Evolutionary conservation across 2,329 filamentous ascomycete species (phyloP).

Genomic region (Apiospora arundinis): DNA sequence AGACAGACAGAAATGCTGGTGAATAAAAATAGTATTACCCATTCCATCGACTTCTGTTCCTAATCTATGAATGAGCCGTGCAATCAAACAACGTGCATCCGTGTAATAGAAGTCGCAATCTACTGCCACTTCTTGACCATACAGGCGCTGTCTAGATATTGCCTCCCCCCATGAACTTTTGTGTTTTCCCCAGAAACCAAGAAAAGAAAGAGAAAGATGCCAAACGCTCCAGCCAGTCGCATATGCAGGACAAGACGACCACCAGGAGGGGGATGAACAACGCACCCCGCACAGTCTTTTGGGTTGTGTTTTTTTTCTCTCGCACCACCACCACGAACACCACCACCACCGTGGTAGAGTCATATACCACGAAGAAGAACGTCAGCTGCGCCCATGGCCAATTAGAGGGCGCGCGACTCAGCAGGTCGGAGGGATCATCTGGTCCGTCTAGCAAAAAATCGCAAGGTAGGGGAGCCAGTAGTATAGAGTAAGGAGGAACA

Average conservation of each 20-base stretch:
- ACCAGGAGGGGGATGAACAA: not conserved
- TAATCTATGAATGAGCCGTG: constrained; percentile 17
- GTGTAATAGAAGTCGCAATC: constrained; percentile 12
- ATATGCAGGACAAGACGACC: constrained; percentile 6
- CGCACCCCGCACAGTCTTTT: constrained; percentile 14
- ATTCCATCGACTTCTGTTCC: not conserved
- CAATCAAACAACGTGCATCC: constrained; percentile 13
- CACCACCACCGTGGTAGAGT: not conserved
- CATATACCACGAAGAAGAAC: constrained; percentile 6
- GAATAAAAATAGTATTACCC: not conserved
- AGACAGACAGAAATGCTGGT: not conserved
- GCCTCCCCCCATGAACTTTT: not conserved
- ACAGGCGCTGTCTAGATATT: constrained; percentile 19
- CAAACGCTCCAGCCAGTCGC: constrained; percentile 8
- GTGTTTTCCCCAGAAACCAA: constrained; percentile 8
- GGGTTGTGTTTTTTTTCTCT: not conserved
- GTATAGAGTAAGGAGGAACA: not conserved
- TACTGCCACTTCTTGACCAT: constrained; percentile 16
- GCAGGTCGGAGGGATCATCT: constrained; percentile 11
- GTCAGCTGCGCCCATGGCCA: constrained; percentile 12
- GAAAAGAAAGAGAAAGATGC: not conserved
- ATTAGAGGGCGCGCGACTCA: constrained; percentile 5
- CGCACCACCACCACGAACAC: constrained; percentile 5
- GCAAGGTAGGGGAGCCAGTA: not conserved
- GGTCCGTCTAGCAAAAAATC: constrained; percentile 4